phyloP scores from a whole-genome alignment of 75 land plant genomes.

The Selaginella moellendorffii region DNA sequence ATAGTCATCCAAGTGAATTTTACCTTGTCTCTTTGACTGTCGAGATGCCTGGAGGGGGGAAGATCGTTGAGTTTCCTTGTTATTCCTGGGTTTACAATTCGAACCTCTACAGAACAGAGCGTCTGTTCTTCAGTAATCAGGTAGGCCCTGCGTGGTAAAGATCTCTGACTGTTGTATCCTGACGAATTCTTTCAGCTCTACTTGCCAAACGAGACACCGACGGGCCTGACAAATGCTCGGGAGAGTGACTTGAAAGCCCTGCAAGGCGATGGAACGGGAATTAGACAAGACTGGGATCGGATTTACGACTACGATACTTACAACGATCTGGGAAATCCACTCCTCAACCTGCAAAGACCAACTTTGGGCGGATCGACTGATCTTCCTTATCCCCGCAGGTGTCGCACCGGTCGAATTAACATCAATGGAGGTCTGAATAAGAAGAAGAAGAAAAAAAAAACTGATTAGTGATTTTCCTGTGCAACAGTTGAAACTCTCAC shows the following conservation, averaged over 20 bases:
- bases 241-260: neutral
- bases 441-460: neutral
- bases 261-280: slow-evolving; percentile 1
- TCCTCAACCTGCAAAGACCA: neutral
- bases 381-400: slow-evolving; percentile 1
- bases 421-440: slow-evolving; percentile 27
- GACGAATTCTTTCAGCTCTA: neutral
- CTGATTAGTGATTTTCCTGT: neutral
- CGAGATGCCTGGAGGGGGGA: slow-evolving; percentile 7
- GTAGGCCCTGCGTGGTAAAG: neutral
- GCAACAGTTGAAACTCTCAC: neutral
- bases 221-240: neutral
- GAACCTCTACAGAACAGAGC: neutral
- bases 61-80: slow-evolving; percentile 3
- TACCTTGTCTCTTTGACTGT: neutral
- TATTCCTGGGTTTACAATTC: slow-evolving; percentile 18
- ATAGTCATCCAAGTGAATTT: slow-evolving; percentile 1
- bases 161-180: neutral
- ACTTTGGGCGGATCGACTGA: neutral
- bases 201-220: neutral
- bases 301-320: slow-evolving; percentile 4
- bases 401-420: neutral
- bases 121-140: slow-evolving; percentile 18
- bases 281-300: neutral
- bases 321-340: slow-evolving; percentile 15